phyloP scores from a whole-genome alignment of 2,329 filamentous ascomycete genomes.

The Neopestalotiopsis sp. region DNA sequence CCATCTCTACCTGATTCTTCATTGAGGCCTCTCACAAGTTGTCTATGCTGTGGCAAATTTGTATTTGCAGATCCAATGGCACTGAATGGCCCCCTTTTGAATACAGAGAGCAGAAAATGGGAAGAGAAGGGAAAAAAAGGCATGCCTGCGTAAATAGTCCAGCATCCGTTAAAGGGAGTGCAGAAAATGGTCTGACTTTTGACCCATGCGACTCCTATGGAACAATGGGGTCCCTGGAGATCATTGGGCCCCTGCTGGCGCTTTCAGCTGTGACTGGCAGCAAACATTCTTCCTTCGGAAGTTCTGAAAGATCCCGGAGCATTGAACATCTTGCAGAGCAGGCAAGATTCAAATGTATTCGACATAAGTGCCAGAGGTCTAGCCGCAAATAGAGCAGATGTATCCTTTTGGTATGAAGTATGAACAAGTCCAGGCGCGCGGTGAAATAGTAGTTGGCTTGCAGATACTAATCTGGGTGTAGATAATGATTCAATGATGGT shows the following conservation, averaged over 20 bases:
- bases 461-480: too few relatives aligned
- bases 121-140: not conserved
- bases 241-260: conserved; percentile 10
- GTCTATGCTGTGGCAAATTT: not conserved
- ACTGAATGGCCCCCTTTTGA: not conserved
- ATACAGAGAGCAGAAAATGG: not conserved
- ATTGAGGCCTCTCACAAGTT: not conserved
- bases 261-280: conserved; percentile 1
- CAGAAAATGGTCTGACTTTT: conserved; percentile 15
- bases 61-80: not conserved
- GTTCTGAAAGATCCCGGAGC: not conserved
- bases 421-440: not conserved
- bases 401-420: not conserved
- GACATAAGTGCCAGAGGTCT: not conserved
- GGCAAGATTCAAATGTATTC: too few relatives aligned
- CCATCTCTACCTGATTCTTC: not conserved
- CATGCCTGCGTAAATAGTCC: not conserved
- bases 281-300: not conserved
- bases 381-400: not conserved
- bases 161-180: conserved; percentile 4
- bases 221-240: conserved; percentile 10
- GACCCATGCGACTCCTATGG: conserved; percentile 14
- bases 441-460: not conserved
- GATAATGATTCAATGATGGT: too few relatives aligned
- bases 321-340: not conserved